Percentiles rank a stretch among this genome's conserved stretches.
These are phyloP conservation scores for Xylaria venustula DNA, from an alignment of 495 filamentous ascomycete species.

Conservation along the genomic window DNA sequence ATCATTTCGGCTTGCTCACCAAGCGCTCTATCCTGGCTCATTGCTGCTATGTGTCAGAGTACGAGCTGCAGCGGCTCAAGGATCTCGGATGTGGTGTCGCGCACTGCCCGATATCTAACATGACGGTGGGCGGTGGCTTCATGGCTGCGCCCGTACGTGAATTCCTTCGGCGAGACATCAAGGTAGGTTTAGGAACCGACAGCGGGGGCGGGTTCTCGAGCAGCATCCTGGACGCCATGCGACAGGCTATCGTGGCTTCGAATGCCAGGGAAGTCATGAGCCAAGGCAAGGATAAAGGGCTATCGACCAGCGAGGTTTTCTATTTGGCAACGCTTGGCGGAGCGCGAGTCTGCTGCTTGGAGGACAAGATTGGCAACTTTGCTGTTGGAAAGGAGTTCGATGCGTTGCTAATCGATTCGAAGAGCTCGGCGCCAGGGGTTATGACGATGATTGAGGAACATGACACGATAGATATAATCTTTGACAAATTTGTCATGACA, in stretches of 20 bases:
- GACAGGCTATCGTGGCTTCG: slow-evolving; percentile 60
- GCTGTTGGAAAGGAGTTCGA: slow-evolving; percentile 63
- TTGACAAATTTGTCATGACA: slow-evolving; percentile 67
- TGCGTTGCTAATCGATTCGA: slow-evolving; percentile 54
- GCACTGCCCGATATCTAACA: slow-evolving; percentile 64
- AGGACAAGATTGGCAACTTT: slow-evolving; percentile 56
- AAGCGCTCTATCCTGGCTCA: slow-evolving; percentile 62
- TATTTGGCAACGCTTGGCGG: slow-evolving; percentile 64
- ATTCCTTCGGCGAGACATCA: slow-evolving; percentile 56
- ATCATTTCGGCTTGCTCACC: slow-evolving; percentile 51
- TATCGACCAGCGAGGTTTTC: slow-evolving; percentile 56
- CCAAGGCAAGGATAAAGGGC: slow-evolving; percentile 44
- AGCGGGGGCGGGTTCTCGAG: slow-evolving; percentile 62
- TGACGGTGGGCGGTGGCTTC: slow-evolving; percentile 58
- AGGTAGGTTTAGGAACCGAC: slow-evolving; percentile 67
- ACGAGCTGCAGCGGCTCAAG: slow-evolving; percentile 50
- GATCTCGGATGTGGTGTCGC: slow-evolving; percentile 56
- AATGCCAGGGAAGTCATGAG: slow-evolving; percentile 52
- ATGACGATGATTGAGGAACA: slow-evolving; percentile 56
- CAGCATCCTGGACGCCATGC: slow-evolving; percentile 59
- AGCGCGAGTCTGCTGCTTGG: slow-evolving; percentile 58
- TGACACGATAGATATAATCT: slow-evolving; percentile 45
- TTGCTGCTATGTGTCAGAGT: slow-evolving; percentile 57
- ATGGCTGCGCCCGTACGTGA: slow-evolving; percentile 61
- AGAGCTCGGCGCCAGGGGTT: slow-evolving; percentile 38